Percentiles rank a stretch among this genome's conserved stretches.
Evolutionary conservation across 2,329 filamentous ascomycete genomes (phyloP).

Genomic region (Aspergillus tubingensis): DNA sequence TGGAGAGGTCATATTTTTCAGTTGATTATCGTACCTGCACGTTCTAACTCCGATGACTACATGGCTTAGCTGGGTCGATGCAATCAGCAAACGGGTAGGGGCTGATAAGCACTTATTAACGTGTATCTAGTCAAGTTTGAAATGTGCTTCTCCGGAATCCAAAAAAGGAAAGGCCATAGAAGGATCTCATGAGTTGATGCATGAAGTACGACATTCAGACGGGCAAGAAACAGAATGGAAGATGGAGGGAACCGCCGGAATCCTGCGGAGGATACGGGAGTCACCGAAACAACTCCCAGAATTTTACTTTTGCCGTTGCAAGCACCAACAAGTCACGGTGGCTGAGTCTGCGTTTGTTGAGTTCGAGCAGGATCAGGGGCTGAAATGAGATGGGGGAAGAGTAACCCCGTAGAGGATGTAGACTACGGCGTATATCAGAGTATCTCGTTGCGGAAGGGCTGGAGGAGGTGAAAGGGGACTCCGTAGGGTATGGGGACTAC

Average conservation of each 20-base stretch:
- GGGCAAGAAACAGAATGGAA: neutral
- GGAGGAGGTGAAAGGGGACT: neutral
- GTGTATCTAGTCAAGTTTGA: neutral
- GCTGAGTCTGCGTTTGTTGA: neutral
- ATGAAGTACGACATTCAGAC: neutral
- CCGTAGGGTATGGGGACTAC: constrained; percentile 11
- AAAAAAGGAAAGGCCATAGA: constrained; percentile 8
- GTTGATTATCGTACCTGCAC: neutral
- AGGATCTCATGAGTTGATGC: neutral
- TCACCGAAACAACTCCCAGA: neutral
- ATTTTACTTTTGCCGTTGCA: neutral
- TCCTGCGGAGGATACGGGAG: neutral
- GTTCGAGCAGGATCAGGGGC: constrained; percentile 5
- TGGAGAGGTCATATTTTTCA: neutral
- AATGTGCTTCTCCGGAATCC: neutral
- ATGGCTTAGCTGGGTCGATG: neutral
- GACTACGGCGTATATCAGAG: constrained; percentile 9
- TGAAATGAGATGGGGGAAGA: neutral
- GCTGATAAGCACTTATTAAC: neutral
- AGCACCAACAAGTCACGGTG: neutral
- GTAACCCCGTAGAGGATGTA: constrained; percentile 5
- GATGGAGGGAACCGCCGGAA: neutral
- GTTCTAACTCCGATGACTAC: neutral
- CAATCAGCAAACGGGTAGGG: neutral
- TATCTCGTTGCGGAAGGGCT: neutral